Base-by-base conservation (phyloP, 1,139 yeast species). In the Chernovozyma sophiae-reginae region DNA sequence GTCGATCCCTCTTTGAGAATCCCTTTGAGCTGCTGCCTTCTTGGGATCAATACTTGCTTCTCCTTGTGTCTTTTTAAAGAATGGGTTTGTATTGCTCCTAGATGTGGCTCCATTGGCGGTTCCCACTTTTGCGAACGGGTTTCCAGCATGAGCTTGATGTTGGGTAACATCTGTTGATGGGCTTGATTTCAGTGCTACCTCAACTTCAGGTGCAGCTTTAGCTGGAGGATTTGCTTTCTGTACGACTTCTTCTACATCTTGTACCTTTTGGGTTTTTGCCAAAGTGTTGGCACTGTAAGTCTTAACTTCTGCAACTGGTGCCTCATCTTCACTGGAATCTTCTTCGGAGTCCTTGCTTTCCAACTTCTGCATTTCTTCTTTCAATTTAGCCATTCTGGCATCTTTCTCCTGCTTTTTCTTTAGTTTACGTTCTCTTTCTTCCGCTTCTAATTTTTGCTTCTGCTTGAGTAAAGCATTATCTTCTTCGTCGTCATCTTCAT, bases 11-110 rank as follows among this genome's bases (percentile, higher is more conserved):
- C 85, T 65, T 55, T 81, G 87, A 5, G 81, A 71, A 16, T 70
- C 77, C 52, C 87, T 67, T 55, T 81, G 87, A 2, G 76, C 78
- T 35, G 75, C 81, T 5, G 81, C 75, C 43, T 79, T 78, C 43
- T 68, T 65, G 0, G 75, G 63, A 50, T 79, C 84, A 42, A 76
- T 58, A 12, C 45, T 43, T 3, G 56, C 51, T 6, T 60, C 56
- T 12, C 60, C 51, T 3, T 62, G 46, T 2, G 58, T 47, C 2
- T 73, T 69, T 47, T 77, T 77, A 59, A 79, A 78, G 55, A 79
- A 80, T 32, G 79, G 64, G 35, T 58, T 57, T 25, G 61, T 45
- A 26, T 51, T 53, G 30, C 45, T 30, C 14, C 39, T 33, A 16
- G 44, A 30, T n/a, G 42, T 38, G 15, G 45, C 34, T 3, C 47